A percentile compares a stretch with the other conserved stretches of the same genome.
Conservation (phyloP, 1,139 yeast genomes). For the Kodamaea fungicola region DNA sequence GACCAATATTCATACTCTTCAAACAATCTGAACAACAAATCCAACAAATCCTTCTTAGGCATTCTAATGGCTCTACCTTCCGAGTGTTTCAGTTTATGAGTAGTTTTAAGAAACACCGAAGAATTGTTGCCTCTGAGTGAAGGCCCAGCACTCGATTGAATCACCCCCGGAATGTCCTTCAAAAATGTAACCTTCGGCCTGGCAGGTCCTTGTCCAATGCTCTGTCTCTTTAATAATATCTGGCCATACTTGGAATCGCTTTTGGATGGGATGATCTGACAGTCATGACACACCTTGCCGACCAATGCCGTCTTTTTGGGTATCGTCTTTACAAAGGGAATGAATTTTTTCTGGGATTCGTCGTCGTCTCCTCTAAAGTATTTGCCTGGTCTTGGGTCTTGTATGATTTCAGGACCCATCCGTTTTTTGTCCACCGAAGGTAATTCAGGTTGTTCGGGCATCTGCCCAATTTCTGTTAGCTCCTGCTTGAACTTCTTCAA, state of each 20-base stretch:
- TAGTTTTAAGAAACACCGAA: constrained; percentile 53
- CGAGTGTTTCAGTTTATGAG: constrained; percentile 33
- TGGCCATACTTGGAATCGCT: constrained; percentile 66
- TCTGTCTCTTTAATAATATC: constrained; percentile 44
- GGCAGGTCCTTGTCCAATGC: constrained; percentile 37
- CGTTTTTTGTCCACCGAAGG: constrained; percentile 25
- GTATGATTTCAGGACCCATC: constrained; percentile 12
- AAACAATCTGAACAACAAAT: constrained; percentile 79
- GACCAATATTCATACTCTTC: constrained; percentile 98
- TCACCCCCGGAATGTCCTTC: constrained; percentile 83
- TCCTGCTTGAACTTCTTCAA: constrained; percentile 64
- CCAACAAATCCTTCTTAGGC: constrained; percentile 90
- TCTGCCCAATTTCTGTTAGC: constrained; percentile 44
- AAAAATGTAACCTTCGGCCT: constrained; percentile 77
- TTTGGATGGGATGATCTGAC: constrained; percentile 79
- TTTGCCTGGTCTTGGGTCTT: constrained; percentile 19
- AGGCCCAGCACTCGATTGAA: constrained; percentile 82
- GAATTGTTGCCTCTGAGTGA: constrained; percentile 68
- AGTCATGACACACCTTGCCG: constrained; percentile 91
- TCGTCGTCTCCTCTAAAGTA: constrained; percentile 25
- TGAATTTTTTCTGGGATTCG: constrained; percentile 39
- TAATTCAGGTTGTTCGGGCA: constrained; percentile 47
- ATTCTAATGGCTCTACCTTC: constrained; percentile 92
- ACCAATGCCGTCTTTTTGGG: constrained; percentile 82
- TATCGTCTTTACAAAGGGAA: constrained; percentile 75